Evolutionary conservation across 169 alveolate genomes (phyloP), one percentile per base, ranked within the genome.

Genomic region (Eimeria mitis): DNA sequence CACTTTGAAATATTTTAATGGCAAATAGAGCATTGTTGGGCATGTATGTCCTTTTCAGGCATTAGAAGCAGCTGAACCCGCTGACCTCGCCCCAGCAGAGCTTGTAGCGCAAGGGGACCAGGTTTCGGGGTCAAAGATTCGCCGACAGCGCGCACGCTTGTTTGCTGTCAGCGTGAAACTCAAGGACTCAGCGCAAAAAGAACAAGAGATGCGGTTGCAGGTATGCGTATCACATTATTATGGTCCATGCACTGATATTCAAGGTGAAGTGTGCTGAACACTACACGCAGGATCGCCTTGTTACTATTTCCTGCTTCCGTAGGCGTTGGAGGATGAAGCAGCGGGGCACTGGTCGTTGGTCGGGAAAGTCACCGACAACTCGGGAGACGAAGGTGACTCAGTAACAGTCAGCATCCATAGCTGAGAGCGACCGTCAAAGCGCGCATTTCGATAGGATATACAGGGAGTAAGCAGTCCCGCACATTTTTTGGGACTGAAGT

Each of bases 1-100:
- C 61, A 76, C 11, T 8, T 52, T 31, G 47, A 49, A 52, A 70
- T 9, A 28, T 28, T 28, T 42, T 47, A 13, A 70, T 2, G 63
- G 89, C 11, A 11, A 8, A 9, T 49, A 37, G 49, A 31, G 65
- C 89, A 3, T 42, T 23, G 11, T 31, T 11, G 23, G 25, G 42
- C 63, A 28, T 25, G 47, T 63, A 19, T 63, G 59, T 63, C 42
- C n/a, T 44, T 28, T 11, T 23, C 83, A 87, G 92, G 92, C 92
- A 21, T 42, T 87, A 63, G 92, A 87, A n/a, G 92, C 92, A 61
- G 92, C 92, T 23, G 92, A 87, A 37, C 92, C 92, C 61, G 83
- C 92, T 25, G 47, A 13, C 28, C 61, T 87, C 59, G 71, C 83
- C 81, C 83, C 68, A 47, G 34, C 92, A 31, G 78, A 61, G 61